Percentiles rank a stretch among this genome's conserved stretches.
phyloP scores from a whole-genome alignment of 331 rosid genomes.

The Cydonia oblonga region DNA sequence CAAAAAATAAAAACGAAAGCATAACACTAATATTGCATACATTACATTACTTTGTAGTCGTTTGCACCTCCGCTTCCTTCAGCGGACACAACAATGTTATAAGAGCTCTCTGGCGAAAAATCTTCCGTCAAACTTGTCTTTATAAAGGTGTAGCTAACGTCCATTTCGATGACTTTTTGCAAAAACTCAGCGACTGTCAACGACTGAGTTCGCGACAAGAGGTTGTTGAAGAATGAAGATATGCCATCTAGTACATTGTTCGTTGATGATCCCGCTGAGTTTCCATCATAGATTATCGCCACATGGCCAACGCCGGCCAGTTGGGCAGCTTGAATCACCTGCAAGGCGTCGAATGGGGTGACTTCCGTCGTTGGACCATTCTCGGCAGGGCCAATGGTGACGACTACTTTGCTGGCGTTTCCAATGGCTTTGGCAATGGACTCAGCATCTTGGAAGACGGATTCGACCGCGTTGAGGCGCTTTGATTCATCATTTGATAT shows the following conservation, averaged over 20 bases:
- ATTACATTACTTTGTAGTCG: slow-evolving; percentile 99
- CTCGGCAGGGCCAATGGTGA: slow-evolving; percentile 70
- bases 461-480: slow-evolving; percentile 78
- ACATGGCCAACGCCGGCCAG: slow-evolving; percentile 86
- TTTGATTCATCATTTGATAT: slow-evolving; percentile 80
- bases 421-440: slow-evolving; percentile 92
- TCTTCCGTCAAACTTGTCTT: slow-evolving; percentile 74
- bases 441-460: slow-evolving; percentile 55
- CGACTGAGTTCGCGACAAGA: slow-evolving; percentile 55
- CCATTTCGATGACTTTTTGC: slow-evolving; percentile 66
- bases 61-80: slow-evolving; percentile 51
- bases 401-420: slow-evolving; percentile 87
- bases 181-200: slow-evolving; percentile 50
- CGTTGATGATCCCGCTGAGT: slow-evolving; percentile 29
- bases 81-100: slow-evolving; percentile 58
- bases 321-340: slow-evolving; percentile 74
- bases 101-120: slow-evolving; percentile 58
- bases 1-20: neutral
- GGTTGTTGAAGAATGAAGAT: slow-evolving; percentile 67
- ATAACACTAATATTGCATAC: slow-evolving; percentile 58
- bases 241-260: slow-evolving; percentile 85
- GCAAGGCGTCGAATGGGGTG: slow-evolving; percentile 58
- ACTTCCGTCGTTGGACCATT: slow-evolving; percentile 69
- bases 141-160: slow-evolving; percentile 70
- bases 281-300: slow-evolving; percentile 60